A percentile compares a stretch with the other conserved stretches of the same genome.
phyloP scores from a whole-genome alignment of 441 rosid genomes.

The Adansonia madagascariensis region DNA sequence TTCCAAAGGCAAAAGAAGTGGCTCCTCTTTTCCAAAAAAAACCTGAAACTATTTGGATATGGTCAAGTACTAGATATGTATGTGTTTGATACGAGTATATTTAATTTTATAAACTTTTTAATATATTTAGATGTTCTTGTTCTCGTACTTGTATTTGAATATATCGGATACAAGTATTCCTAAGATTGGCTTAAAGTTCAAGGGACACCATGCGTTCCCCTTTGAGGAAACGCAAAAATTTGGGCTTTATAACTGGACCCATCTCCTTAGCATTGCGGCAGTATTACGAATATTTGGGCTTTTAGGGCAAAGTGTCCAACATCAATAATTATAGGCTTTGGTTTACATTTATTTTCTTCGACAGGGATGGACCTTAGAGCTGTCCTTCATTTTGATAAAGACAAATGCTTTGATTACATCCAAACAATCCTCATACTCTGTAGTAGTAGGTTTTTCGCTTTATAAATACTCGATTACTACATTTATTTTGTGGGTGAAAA shows the following conservation, averaged over 20 bases:
- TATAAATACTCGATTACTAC: too few relatives aligned
- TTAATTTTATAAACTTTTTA: too few relatives aligned
- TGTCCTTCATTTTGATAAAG: neutral
- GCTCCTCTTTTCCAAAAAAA: neutral
- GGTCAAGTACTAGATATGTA: too few relatives aligned
- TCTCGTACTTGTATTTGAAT: too few relatives aligned
- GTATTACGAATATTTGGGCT: neutral
- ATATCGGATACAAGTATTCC: too few relatives aligned
- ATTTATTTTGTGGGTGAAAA: too few relatives aligned
- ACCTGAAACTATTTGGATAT: neutral
- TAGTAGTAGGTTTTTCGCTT: neutral
- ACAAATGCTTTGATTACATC: neutral
- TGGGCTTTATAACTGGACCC: neutral
- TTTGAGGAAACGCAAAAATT: neutral
- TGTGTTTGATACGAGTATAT: too few relatives aligned
- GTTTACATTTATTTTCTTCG: too few relatives aligned
- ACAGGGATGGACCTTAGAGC: neutral
- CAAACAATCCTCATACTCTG: neutral
- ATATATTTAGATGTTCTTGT: too few relatives aligned
- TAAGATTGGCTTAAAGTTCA: too few relatives aligned
- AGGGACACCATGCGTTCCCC: too few relatives aligned
- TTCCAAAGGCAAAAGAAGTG: neutral
- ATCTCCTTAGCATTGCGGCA: neutral
- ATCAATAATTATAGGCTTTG: neutral
- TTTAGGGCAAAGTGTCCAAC: neutral